A percentile compares a stretch with the other conserved stretches of the same genome.
Evolutionary conservation across 73 alveolate genomes (phyloP).

Genomic region (Paramecium pentaurelia): DNA sequence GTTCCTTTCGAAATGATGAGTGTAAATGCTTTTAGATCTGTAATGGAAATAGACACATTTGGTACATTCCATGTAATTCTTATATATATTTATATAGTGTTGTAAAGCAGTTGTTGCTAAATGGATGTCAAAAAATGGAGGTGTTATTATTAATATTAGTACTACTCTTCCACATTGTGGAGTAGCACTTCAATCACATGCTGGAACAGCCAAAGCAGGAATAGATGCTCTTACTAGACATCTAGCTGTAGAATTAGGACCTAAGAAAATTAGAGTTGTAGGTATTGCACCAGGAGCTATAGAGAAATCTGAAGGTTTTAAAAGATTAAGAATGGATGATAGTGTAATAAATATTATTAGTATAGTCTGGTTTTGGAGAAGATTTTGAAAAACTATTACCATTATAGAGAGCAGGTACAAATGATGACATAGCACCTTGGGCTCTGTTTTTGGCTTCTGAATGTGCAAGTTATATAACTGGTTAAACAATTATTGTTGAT

Average conservation of each 20-base stretch:
- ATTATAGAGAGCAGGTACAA: constrained; percentile 62
- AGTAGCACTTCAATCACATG: constrained; percentile 75
- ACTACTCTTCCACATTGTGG: constrained; percentile 85
- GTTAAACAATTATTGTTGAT: constrained; percentile 78
- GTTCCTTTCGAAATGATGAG: constrained; percentile 77
- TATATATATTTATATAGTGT: neutral
- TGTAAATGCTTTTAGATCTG: constrained; percentile 84
- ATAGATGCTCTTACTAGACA: constrained; percentile 82
- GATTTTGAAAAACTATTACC: constrained; percentile 43
- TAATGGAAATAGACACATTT: constrained; percentile 80
- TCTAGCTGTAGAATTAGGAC: constrained; percentile 89
- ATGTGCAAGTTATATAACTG: constrained; percentile 79
- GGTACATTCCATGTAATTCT: constrained; percentile 78
- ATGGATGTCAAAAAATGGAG: constrained; percentile 76
- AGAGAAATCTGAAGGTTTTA: constrained; percentile 86
- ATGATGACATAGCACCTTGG: constrained; percentile 78
- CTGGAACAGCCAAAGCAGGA: constrained; percentile 91
- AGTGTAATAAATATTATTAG: constrained; percentile 45
- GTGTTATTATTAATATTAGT: constrained; percentile 82
- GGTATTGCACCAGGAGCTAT: constrained; percentile 89
- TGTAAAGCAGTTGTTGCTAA: constrained; percentile 72
- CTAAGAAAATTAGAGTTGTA: constrained; percentile 76
- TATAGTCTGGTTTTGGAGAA: constrained; percentile 21
- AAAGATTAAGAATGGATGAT: constrained; percentile 73
- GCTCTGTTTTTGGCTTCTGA: constrained; percentile 72